These are phyloP conservation scores for Ogataea parapolymorpha DNA, from an alignment of 805 yeast genomes.

Conservation along the genomic window DNA sequence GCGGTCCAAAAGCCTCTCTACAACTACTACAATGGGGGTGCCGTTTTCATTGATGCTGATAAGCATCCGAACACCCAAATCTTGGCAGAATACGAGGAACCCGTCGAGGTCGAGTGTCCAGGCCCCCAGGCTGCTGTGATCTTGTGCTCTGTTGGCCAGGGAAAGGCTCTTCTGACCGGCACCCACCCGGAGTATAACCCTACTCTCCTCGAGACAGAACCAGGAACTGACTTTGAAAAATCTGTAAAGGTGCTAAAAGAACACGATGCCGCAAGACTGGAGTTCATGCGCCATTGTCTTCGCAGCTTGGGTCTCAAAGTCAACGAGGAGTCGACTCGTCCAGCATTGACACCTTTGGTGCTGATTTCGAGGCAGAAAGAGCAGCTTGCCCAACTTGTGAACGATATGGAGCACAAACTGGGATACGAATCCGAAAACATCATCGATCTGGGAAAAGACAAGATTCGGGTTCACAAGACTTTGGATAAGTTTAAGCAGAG, in stretches of 20 bases:
- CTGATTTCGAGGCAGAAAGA: conserved; percentile 42
- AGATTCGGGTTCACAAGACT: conserved; percentile 47
- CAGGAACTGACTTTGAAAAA: conserved; percentile 25
- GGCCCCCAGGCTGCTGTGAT: conserved; percentile 65
- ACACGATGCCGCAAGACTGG: conserved; percentile 46
- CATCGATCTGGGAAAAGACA: conserved; percentile 53
- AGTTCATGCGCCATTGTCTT: conserved; percentile 57
- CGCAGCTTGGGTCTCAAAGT: conserved; percentile 64
- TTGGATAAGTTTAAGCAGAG: conserved; percentile 32
- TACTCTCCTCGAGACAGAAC: conserved; percentile 37
- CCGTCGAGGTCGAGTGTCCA: conserved; percentile 46
- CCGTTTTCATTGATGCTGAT: conserved; percentile 74
- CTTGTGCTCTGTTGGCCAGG: conserved; percentile 64
- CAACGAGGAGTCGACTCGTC: conserved; percentile 52
- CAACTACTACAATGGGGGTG: conserved; percentile 86
- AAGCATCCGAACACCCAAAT: conserved; percentile 60
- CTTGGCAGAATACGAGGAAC: conserved; percentile 63
- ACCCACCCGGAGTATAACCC: conserved; percentile 88
- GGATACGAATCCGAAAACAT: conserved; percentile 40
- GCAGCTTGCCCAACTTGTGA: conserved; percentile 33
- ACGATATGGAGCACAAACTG: conserved; percentile 28
- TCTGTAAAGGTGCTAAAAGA: conserved; percentile 41
- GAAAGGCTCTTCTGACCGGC: conserved; percentile 75
- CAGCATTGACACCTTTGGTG: conserved; percentile 66
- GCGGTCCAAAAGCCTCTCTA: conserved; percentile 35